Base-by-base conservation (phyloP, 176 grass and related monocot genomes). In the Musa acuminata region DNA sequence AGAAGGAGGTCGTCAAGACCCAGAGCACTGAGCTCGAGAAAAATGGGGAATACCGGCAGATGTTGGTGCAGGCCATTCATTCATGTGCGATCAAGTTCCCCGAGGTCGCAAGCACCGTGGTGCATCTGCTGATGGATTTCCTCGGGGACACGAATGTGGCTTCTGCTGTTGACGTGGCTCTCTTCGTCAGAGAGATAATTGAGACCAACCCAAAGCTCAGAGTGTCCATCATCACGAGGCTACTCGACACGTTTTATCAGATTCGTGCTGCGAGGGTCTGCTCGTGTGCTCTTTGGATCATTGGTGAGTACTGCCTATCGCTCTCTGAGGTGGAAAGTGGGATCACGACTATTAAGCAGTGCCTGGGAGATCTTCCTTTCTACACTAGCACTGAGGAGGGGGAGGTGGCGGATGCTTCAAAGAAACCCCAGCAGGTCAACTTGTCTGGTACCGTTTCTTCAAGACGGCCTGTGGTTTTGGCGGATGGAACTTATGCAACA, bases 91-190 rank as follows among this genome's bases (percentile, higher is more conserved):
- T 71, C 69, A 71, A 71, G 69, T 71, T 71, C 69, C 69, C 69
- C 2, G 17, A 71, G 35, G 69, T 71, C 17, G 49, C 69, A 20
- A 71, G 69, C 49, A 52, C 69, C 1, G 69, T 71, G 8, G 69
- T 71, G 50, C 69, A 71, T 71, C 49, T 71, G 48, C 21, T 71
- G 19, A 71, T 71, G 69, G 69, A 71, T 71, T 71, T 71, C 69
- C 69, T 71, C 13, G 69, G 49, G 49, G 48, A 71, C 16, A 51
- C 48, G 16, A 71, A 52, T 51, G 69, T 71, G 69, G 69, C 69
- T 71, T 71, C 69, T 71, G 69, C 69, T 21, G 51, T 71, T 20
- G 49, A 71, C 21, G 69, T 71, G 16, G 20, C 51, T 71, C 69
- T 71, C 35, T 71, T 71, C 11, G 69, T 71, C 16, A 71, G 69